Base-by-base conservation (phyloP, 2,329 filamentous ascomycete genomes). In the Plenodomus lindquistii region DNA sequence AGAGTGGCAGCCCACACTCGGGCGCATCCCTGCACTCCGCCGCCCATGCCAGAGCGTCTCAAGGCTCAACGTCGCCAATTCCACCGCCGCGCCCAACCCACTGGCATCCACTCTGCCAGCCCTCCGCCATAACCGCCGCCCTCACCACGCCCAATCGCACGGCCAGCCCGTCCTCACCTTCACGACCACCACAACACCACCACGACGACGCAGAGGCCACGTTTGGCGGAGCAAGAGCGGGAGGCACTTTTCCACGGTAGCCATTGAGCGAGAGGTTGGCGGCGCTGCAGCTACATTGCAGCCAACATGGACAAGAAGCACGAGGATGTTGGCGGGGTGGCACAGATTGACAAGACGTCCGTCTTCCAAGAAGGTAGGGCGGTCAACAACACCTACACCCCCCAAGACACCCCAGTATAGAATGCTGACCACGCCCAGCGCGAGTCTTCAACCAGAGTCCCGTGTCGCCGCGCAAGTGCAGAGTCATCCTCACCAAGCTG, bases 371-470 rank as follows among this genome's bases (percentile, higher is more conserved):
- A 99, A 87, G 94, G 94, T 97, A 77, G 71, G 62, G 40, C 65
- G n/a, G 34, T 47, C 42, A 36, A 20, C 40, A 42, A 11, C 8
- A n/a, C 34, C 17, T 35, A 21, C 41, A 31, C 24, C 39, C 41
- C 36, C 24, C 39, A 34, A 43, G 27, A n/a, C n/a, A n/a, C n/a
- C n/a, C n/a, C 40, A 44, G 44, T 46, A 48, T 50, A 27, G 37
- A 27, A 31, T 42, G 68, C 63, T 66, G 54, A 69, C 62, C 46
- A 42, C 48, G 50, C 36, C 64, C 76, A 97, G 92, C 93, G 75
- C 91, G 94, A 76, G 81, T 97, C 65, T 99, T 99, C 84, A 99
- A 97, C 81, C 90, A 87, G 72, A 97, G 93, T 29, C 93, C 94
- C 42, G 94, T 99, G 72, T 95, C 94, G 59, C 94, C 94, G 59